Evolutionary conservation across 306 rosid genomes (phyloP).

Genomic region (Canavalia ensiformis): DNA sequence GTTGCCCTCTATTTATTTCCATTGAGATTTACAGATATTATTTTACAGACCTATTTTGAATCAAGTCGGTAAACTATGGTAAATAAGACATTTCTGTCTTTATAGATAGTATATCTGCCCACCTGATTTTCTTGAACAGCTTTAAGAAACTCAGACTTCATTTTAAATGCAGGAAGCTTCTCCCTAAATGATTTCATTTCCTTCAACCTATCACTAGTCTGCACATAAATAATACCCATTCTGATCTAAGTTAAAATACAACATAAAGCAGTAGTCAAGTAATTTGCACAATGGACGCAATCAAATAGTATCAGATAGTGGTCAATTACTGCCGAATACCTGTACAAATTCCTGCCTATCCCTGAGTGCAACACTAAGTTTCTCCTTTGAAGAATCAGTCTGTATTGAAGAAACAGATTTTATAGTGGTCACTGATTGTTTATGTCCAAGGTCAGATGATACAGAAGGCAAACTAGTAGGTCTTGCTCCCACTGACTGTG

Average conservation of each 20-base stretch:
- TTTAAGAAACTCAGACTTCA: constrained; percentile 83
- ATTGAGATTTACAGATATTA: constrained; percentile 35
- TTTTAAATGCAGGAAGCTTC: constrained; percentile 86
- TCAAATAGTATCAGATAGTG: constrained; percentile 1
- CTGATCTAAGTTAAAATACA: constrained; percentile 32
- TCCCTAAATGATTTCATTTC: constrained; percentile 80
- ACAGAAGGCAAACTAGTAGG: constrained; percentile 50
- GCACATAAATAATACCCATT: constrained; percentile 44
- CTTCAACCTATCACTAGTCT: constrained; percentile 70
- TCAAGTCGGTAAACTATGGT: constrained; percentile 14
- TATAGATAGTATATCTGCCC: constrained; percentile 39
- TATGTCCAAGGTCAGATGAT: constrained; percentile 56
- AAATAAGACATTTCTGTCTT: neutral
- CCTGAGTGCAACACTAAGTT: constrained; percentile 75
- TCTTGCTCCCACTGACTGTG: constrained; percentile 55
- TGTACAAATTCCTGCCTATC: constrained; percentile 73
- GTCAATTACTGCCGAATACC: constrained; percentile 57
- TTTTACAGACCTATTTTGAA: constrained; percentile 19
- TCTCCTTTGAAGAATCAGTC: constrained; percentile 64
- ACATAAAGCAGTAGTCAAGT: constrained; percentile 32
- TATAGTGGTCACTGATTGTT: constrained; percentile 48
- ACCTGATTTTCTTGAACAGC: constrained; percentile 92
- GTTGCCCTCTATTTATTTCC: neutral
- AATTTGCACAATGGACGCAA: constrained; percentile 35
- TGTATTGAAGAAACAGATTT: constrained; percentile 52